phyloP scores from a whole-genome alignment of 1,284 basidiomycete species.

The Bondarzewia mesenterica region DNA sequence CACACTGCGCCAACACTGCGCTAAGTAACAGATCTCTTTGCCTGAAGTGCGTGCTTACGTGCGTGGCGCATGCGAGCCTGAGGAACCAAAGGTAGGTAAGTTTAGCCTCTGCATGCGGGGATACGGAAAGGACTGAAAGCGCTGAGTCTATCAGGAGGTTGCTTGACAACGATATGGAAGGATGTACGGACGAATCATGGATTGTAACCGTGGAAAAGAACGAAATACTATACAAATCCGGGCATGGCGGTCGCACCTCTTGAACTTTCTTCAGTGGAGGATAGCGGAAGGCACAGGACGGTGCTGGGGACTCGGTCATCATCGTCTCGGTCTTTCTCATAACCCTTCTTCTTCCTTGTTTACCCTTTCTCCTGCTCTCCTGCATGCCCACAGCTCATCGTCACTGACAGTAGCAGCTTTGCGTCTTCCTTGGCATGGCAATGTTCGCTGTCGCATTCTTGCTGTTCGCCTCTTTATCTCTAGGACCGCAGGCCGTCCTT shows the following conservation, averaged over 20 bases:
- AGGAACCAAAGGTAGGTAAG: no score
- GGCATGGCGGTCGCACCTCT: no score
- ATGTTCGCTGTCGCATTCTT: conserved; percentile 26
- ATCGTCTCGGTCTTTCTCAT: background rate
- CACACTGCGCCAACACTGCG: no score
- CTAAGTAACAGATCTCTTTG: no score
- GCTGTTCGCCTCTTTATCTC: conserved; percentile 29
- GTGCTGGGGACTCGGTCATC: background rate
- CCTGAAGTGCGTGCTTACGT: no score
- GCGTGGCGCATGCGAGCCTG: no score
- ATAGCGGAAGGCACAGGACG: background rate
- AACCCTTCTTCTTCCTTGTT: conserved; percentile 1
- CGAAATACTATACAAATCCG: no score
- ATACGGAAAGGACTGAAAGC: no score
- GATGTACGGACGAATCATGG: background rate
- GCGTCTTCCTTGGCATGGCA: conserved; percentile 14
- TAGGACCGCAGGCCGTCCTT: conserved; percentile 40
- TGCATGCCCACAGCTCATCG: conserved; percentile 5
- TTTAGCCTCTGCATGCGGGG: no score
- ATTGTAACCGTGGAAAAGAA: background rate
- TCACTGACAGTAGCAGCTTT: background rate
- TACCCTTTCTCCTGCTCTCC: background rate
- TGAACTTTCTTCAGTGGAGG: background rate
- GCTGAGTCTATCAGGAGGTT: no score
- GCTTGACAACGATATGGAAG: background rate